A percentile compares a stretch with the other conserved stretches of the same genome.
Conservation (phyloP, 768 basidiomycete genomes). For the Auriscalpium orientale region DNA sequence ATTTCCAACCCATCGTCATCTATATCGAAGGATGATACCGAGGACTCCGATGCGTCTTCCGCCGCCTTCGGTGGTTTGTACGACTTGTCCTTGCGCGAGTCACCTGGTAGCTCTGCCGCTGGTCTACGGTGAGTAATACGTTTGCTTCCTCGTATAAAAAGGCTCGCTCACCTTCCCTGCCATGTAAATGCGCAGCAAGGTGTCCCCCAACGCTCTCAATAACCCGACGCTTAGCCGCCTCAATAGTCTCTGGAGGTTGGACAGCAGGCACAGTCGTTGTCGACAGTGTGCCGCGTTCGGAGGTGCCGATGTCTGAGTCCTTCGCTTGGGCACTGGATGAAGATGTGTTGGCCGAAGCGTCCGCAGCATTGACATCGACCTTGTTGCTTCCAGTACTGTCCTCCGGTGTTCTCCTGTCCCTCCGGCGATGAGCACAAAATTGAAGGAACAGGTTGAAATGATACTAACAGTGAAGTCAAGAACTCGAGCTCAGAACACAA, state of each 20-base stretch:
- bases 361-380: too few species aligned
- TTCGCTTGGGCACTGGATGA: too few species aligned
- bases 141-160: background rate
- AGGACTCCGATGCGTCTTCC: too few species aligned
- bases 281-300: too few species aligned
- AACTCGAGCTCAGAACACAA: background rate
- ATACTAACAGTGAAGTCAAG: background rate
- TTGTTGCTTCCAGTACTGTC: too few species aligned
- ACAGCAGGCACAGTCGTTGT: too few species aligned
- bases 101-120: background rate
- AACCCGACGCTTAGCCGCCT: too few species aligned
- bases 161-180: background rate
- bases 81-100: background rate
- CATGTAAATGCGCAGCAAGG: background rate
- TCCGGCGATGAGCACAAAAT: background rate
- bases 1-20: background rate
- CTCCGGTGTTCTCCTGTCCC: too few species aligned
- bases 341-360: too few species aligned
- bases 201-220: too few species aligned
- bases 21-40: background rate
- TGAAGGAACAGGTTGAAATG: background rate
- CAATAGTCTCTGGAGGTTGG: too few species aligned
- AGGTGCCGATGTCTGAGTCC: too few species aligned
- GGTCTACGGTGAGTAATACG: background rate
- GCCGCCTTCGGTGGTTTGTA: background rate